Conservation (phyloP, 2,329 filamentous ascomycete genomes). For the Colletotrichum lentis region DNA sequence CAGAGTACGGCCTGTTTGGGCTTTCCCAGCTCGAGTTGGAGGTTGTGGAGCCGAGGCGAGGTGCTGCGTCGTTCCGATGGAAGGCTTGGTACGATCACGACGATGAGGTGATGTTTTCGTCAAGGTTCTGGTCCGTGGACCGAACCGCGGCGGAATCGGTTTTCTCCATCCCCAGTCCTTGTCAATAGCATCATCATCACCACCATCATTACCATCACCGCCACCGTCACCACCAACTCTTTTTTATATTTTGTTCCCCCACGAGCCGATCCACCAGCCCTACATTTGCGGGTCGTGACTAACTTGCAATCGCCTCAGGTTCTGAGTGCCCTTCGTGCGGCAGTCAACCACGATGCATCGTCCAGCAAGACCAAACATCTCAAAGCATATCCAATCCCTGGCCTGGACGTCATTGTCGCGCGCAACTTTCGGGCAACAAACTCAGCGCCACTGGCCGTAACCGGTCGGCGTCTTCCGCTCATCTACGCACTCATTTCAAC, state of each 20-base stretch:
- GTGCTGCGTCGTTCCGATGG: not conserved
- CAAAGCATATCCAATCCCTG: constrained; percentile 52
- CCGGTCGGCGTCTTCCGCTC: constrained; percentile 62
- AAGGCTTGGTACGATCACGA: not conserved
- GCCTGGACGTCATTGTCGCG: constrained; percentile 57
- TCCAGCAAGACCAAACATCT: constrained; percentile 32
- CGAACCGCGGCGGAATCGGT: constrained; percentile 38
- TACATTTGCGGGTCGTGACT: constrained; percentile 26
- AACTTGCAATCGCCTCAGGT: constrained; percentile 41
- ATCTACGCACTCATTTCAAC: constrained; percentile 64
- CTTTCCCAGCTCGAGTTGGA: not conserved
- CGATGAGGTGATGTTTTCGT: constrained; percentile 20
- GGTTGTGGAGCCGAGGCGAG: not conserved
- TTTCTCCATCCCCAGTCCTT: constrained; percentile 17
- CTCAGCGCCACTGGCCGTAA: constrained; percentile 57
- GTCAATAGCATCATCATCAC: not conserved
- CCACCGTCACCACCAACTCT: not conserved
- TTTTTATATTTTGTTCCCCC: not conserved
- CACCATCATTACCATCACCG: not conserved
- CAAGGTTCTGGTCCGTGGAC: constrained; percentile 7
- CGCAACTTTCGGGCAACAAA: constrained; percentile 60
- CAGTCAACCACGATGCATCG: constrained; percentile 19
- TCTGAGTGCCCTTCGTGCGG: constrained; percentile 42
- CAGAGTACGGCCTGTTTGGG: constrained; percentile 21
- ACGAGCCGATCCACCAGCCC: not conserved